Evolutionary conservation across 106 monocot species (phyloP), one percentile per base, ranked within the genome.

Genomic region (Iris macrosiphon): DNA sequence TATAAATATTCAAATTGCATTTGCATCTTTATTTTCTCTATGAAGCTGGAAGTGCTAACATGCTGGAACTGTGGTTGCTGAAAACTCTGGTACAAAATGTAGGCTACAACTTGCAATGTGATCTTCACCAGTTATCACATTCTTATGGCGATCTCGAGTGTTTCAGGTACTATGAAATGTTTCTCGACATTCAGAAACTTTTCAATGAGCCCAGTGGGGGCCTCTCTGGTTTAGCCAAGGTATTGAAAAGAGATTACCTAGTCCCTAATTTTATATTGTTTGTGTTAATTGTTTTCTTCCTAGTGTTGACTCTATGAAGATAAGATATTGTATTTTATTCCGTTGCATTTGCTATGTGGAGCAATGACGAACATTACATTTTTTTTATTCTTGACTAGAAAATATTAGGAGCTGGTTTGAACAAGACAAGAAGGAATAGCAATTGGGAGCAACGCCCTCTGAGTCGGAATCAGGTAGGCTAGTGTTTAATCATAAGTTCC

Each of bases 41-140:
- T 9, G 9, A 32, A 53, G 20, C 20, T 21, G 49, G 33, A 53
- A 20, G 12, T 53, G 12, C 48, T 3, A n/a, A 19, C 2, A 34
- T 17, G 15, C n/a, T 25, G 10, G 15, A 54, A 54, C 20, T 18
- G 21, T 42, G 15, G 9, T 24, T 35, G 28, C n/a, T 45, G 26
- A 33, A 34, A 34, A 45, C 41, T 50, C 23, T 46, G 27, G 34
- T n/a, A n/a, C n/a, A 42, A 24, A 31, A 38, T 74, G 8, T 65
- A 95, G 95, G 96, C 18, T 98, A 98, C 74, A 90, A 90, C 61
- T 67, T 98, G 65, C 90, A 98, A 64, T 98, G 90, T 47, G 96
- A 98, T 66, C 76, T 98, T 21, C 76, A 65, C 57, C 85, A 90
- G 53, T 49, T 98, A 23, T 87, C 86, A 34, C 71, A 73, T 48